Evolutionary conservation across 2,329 filamentous ascomycete species (phyloP).

Genomic region (Aspergillus felis): DNA sequence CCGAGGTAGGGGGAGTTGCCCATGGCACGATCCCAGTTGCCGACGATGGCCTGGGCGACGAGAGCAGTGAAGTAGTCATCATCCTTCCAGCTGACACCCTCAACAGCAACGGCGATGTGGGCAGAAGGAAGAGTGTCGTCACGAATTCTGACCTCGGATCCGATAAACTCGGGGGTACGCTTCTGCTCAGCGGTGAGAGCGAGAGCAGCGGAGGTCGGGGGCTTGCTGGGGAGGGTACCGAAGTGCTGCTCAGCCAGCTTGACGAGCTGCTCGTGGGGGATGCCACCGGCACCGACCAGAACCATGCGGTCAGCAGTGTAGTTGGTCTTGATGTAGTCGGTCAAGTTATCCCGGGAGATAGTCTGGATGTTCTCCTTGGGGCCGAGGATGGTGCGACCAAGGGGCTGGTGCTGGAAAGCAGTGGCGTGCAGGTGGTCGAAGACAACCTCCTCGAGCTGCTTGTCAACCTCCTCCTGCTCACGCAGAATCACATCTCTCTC

Average conservation of each 20-base stretch:
- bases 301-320: conserved; percentile 99
- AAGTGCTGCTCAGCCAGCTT: conserved; percentile 97
- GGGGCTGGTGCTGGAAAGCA: conserved; percentile 91
- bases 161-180: conserved; percentile 89
- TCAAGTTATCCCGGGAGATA: conserved; percentile 86
- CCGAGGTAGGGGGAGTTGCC: conserved; percentile 96
- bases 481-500: conserved; percentile 98
- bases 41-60: conserved; percentile 96
- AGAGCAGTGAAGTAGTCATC: conserved; percentile 98
- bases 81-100: conserved; percentile 99
- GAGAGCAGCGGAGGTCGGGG: conserved; percentile 70
- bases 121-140: conserved; percentile 95
- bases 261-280: conserved; percentile 91
- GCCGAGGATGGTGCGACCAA: conserved; percentile 95
- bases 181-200: conserved; percentile 69
- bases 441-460: conserved; percentile 98
- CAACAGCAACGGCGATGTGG: conserved; percentile 96
- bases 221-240: conserved; percentile 68
- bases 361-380: conserved; percentile 97
- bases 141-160: conserved; percentile 90
- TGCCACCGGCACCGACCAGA: conserved; percentile 87
- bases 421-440: conserved; percentile 99
- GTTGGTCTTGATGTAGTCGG: conserved; percentile 98
- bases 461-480: conserved; percentile 99
- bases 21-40: conserved; percentile 99